phyloP scores from a whole-genome alignment of 2,329 filamentous ascomycete species.

The Aureobasidium sp. region DNA sequence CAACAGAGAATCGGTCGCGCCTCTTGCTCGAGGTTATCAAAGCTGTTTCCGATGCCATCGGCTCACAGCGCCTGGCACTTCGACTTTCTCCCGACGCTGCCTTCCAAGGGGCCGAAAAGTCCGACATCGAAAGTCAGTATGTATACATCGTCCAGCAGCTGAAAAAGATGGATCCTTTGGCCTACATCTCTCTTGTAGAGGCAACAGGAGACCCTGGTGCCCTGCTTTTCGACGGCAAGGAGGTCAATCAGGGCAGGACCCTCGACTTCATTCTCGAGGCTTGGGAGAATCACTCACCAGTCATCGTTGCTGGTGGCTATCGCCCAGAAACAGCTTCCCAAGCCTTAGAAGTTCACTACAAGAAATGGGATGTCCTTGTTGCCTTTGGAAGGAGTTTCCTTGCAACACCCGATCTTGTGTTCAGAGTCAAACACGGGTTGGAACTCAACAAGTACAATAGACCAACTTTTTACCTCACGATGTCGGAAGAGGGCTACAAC shows the following conservation, averaged over 20 bases:
- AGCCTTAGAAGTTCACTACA: conserved; percentile 35
- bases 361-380: conserved; percentile 38
- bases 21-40: conserved; percentile 48
- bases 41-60: conserved; percentile 45
- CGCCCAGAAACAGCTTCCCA: conserved; percentile 32
- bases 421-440: conserved; percentile 37
- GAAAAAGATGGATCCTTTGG: conserved; percentile 53
- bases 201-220: too few relatives aligned
- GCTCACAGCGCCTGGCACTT: conserved; percentile 48
- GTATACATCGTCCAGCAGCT: too few relatives aligned
- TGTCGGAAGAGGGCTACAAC: conserved; percentile 34
- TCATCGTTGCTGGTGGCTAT: conserved; percentile 42
- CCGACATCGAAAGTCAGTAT: too few relatives aligned
- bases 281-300: conserved; percentile 39
- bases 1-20: conserved; percentile 43
- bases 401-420: conserved; percentile 43
- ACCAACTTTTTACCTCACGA: conserved; percentile 38
- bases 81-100: conserved; percentile 54
- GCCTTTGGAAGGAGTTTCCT: conserved; percentile 45
- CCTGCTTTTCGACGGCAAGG: conserved; percentile 45
- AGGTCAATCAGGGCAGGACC: too few relatives aligned
- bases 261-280: conserved; percentile 40
- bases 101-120: conserved; percentile 58
- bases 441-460: conserved; percentile 39
- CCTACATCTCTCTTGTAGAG: conserved; percentile 58